Base-by-base conservation (phyloP, 306 rosid genomes). In the Dalbergia cochinchinensis region DNA sequence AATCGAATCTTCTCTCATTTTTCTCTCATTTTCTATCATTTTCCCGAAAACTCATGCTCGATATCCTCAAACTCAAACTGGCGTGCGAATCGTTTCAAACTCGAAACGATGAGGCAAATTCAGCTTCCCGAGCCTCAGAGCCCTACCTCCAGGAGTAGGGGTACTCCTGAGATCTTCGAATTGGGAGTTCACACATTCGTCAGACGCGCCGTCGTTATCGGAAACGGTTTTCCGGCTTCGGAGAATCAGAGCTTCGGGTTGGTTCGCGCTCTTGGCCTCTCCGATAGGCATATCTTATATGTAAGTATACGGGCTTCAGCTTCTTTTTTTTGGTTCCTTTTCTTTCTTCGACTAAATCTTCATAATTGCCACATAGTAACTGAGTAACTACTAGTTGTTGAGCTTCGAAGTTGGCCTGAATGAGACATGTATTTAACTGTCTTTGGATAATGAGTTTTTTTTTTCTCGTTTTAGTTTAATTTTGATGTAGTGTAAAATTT, bases 211-310 rank as follows among this genome's bases (percentile, higher is more conserved):
- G 89, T 94, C 48, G 90, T 94, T 2, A 89, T 94, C 76, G 97
- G 98, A 0, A 94, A 90, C 81, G 97, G 97, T 14, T 89, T 54
- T 76, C 76, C 93, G 8, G 76, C 74, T 10, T 85, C 97, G 10
- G 98, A 94, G 89, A 92, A 89, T 90, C 98, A 94, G 83, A 85
- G 98, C 78, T 47, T 94, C 74, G 97, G 98, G 16, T 83, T 94
- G 88, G 92, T 87, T 77, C 97, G 93, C 73, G 97, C 98, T 35
- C 94, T 94, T 62, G 98, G 98, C 33, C 83, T 94, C 55, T 85
- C 91, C 13, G 92, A 94, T 63, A 91, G 89, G 76, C 94, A 91
- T 41, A 55, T 87, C 78, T 54, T 92, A 78, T 87, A 88, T 73
- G 98, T 92, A 84, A 87, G 80, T 10, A 14, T 57, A 3, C 16